Evolutionary conservation across 331 rosid species (phyloP).

Genomic region (Cydonia oblonga): DNA sequence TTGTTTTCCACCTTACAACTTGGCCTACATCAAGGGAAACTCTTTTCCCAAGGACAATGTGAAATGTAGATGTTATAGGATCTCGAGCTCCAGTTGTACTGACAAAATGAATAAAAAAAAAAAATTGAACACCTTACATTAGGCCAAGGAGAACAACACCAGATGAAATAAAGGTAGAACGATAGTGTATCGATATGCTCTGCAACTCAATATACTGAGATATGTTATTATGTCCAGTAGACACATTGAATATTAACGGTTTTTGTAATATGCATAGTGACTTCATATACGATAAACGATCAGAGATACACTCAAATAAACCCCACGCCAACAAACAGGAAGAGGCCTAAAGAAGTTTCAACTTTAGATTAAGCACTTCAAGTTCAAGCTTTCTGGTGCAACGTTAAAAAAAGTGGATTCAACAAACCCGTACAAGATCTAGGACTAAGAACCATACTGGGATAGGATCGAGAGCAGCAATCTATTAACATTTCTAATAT

Average conservation of each 20-base stretch:
- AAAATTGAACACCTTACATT: not conserved
- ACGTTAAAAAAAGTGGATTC: not conserved
- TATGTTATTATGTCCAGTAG: not conserved
- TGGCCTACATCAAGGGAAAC: conserved; percentile 86
- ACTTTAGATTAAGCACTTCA: not conserved
- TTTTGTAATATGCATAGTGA: not conserved
- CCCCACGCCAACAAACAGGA: not conserved
- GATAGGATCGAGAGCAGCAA: not conserved
- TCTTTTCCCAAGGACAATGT: conserved; percentile 75
- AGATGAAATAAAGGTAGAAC: not conserved
- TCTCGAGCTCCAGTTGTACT: conserved; percentile 93
- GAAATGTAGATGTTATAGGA: conserved; percentile 80
- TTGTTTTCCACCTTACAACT: conserved; percentile 85
- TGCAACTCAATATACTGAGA: no score
- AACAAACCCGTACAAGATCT: not conserved
- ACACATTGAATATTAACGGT: not conserved
- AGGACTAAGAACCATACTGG: not conserved
- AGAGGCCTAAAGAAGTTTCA: not conserved
- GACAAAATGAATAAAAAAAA: conserved; percentile 13
- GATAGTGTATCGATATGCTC: no score
- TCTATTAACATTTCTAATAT: not conserved
- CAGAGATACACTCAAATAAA: not conserved
- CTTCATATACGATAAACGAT: not conserved
- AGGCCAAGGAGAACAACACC: not conserved
- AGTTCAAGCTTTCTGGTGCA: not conserved